Base-by-base conservation (phyloP, 1,284 basidiomycete genomes). In the Sphagnurus paluster region DNA sequence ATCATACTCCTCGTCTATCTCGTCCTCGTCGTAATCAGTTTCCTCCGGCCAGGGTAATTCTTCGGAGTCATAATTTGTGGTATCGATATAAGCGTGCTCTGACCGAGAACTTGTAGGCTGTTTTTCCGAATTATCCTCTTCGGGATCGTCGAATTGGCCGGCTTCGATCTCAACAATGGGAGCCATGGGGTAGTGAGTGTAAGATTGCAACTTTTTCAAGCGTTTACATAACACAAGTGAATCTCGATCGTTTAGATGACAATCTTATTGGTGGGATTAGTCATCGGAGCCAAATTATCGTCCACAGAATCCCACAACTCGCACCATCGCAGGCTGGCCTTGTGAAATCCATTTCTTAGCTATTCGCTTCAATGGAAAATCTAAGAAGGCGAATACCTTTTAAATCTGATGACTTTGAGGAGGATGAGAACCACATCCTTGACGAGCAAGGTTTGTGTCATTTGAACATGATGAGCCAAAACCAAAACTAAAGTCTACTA, bases 81-180 rank as follows among this genome's bases (percentile, higher is more conserved):
- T 70, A 46, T 84, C 80, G 48, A 83, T 76, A 51, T 76, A 78
- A 10, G 66, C 57, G 28, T 72, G 62, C 13, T 65, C 70, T 39
- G 57, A 59, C 24, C 74, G 49, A 36, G 45, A 34, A 10, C 53
- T 44, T 11, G 35, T 8, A 9, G 8, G 17, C n/a, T 49, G 46
- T 9, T 47, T n/a, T n/a, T n/a, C 44, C 20, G 56, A 54, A n/a
- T 43, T 25, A 14, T 61, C 52, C 39, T 68, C 69, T 32, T 64
- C 65, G 1, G 74, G 74, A 55, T 82, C 78, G 52, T 81, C 76
- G 53, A 82, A 80, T 53, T 80, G 81, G 16, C 77, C 74, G 25
- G 57, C 59, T 38, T 61, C 70, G n/a, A n/a, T n/a, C n/a, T n/a
- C n/a, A 40, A 71, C 57, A 25, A 58, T 55, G 11, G 46, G 36